phyloP scores from a whole-genome alignment of 345 rosid species.

The Carallia brachiata region DNA sequence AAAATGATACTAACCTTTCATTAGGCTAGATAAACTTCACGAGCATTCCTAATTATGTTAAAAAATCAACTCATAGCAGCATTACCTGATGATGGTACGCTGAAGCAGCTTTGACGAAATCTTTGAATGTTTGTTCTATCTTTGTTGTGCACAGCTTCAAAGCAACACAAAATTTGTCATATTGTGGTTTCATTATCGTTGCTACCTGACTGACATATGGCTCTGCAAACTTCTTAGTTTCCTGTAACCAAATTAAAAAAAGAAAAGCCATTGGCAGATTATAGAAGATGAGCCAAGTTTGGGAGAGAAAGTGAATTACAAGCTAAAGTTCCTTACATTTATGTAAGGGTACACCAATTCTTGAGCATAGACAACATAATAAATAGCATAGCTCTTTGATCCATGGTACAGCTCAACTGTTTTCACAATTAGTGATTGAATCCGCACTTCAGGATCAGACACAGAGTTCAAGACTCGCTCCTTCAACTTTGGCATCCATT shows the following conservation, averaged over 20 bases:
- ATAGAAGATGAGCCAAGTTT: not conserved
- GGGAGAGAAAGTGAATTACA: not conserved
- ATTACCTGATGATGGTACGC: not conserved
- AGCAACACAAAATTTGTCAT: constrained; percentile 23
- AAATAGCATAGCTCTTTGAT: constrained; percentile 29
- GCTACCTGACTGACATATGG: constrained; percentile 34
- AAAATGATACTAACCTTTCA: too few species aligned
- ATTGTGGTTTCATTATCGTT: constrained; percentile 35
- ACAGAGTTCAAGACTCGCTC: constrained; percentile 31
- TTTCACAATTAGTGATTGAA: constrained; percentile 25
- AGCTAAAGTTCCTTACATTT: constrained; percentile 26
- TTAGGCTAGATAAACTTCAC: too few species aligned
- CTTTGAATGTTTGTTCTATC: not conserved
- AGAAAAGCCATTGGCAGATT: not conserved
- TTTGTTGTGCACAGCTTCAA: constrained; percentile 39
- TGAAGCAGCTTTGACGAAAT: not conserved
- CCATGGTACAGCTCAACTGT: constrained; percentile 30
- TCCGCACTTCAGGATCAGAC: constrained; percentile 30
- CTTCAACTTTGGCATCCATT: constrained; percentile 42
- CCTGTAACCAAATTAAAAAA: constrained; percentile 21
- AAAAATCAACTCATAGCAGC: not conserved
- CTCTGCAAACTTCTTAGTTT: constrained; percentile 25
- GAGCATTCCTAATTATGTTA: not conserved
- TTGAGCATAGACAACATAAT: constrained; percentile 31
- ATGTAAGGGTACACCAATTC: constrained; percentile 24